A percentile compares a stretch with the other conserved stretches of the same genome.
Conservation (phyloP, 306 rosid genomes). For the Rubus idaeus region DNA sequence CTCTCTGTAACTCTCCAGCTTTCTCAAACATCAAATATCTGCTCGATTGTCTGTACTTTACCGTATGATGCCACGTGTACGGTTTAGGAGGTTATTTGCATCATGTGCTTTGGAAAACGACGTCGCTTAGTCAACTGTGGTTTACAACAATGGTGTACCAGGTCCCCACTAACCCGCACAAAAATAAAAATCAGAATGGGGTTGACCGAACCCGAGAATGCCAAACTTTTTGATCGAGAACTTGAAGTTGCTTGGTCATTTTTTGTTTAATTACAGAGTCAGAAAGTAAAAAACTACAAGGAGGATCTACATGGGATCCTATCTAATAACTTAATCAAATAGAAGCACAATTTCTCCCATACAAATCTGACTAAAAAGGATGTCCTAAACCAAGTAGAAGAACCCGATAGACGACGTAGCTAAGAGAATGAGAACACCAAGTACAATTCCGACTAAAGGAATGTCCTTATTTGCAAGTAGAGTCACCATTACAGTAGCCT, state of each 20-base stretch:
- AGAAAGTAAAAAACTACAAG: background rate
- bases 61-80: background rate
- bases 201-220: no score
- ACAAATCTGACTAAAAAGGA: background rate
- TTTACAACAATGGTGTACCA: background rate
- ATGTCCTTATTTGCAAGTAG: background rate
- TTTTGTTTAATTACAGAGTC: background rate
- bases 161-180: background rate
- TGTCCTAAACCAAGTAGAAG: background rate
- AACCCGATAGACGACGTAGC: background rate
- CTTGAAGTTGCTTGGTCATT: background rate
- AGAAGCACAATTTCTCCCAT: background rate
- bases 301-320: background rate
- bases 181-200: no score
- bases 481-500: background rate
- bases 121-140: background rate
- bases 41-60: background rate
- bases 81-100: background rate
- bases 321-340: background rate
- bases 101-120: background rate
- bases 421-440: background rate
- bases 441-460: background rate
- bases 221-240: no score
- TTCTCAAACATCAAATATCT: background rate
- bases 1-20: slow-evolving; percentile 8